These are phyloP conservation scores for Ophiocytium majus DNA, from an alignment of 352 stramenopile genomes.

Conservation along the genomic window DNA sequence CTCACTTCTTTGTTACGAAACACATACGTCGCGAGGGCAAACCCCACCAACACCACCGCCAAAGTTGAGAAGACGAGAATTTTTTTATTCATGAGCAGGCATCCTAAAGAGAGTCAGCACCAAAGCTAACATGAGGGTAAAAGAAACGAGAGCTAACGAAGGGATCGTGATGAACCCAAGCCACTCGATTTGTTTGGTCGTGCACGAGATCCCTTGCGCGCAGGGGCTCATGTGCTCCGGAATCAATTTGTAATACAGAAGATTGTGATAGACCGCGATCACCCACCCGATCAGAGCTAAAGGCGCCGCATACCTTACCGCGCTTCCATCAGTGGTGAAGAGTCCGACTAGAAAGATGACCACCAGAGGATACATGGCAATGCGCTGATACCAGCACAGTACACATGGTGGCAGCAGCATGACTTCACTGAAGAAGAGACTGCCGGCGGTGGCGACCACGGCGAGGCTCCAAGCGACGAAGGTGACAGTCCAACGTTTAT, in stretches of 20 bases:
- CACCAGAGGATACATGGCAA: neutral
- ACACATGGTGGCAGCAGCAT: constrained; percentile 2
- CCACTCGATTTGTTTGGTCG: neutral
- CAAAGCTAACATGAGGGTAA: neutral
- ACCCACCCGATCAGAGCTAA: neutral
- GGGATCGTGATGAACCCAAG: constrained; percentile 8
- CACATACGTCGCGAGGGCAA: too few relatives aligned
- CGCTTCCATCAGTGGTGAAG: neutral
- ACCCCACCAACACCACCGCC: too few relatives aligned
- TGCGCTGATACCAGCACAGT: constrained; percentile 2
- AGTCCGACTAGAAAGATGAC: neutral
- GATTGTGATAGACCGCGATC: constrained; percentile 11
- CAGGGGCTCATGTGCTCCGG: neutral
- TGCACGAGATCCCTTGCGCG: neutral
- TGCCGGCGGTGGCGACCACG: neutral
- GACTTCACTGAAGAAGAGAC: constrained; percentile 14
- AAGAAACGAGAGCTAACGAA: neutral
- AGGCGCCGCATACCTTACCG: neutral
- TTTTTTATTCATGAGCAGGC: neutral
- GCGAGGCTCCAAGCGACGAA: neutral
- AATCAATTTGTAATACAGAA: constrained; percentile 7
- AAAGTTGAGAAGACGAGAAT: too few relatives aligned
- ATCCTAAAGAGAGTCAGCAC: neutral
- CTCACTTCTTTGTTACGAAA: too few relatives aligned
- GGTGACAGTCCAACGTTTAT: neutral